Evolutionary conservation across 2,329 filamentous ascomycete species (phyloP), one percentile per base, ranked within the genome.

Genomic region (Thielaviopsis ethacetica): DNA sequence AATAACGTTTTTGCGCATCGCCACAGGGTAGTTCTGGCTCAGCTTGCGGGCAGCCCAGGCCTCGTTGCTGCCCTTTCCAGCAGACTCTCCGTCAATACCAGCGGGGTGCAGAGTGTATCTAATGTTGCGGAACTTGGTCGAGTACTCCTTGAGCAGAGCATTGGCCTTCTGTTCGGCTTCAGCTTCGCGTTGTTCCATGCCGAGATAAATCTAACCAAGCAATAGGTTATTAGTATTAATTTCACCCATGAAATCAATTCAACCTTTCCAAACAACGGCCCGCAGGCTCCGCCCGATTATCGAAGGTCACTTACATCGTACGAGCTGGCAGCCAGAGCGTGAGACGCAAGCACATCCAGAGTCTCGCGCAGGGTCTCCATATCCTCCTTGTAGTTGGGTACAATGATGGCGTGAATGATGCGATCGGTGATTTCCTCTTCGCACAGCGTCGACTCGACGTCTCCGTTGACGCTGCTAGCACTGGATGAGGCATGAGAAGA

Each of bases 321-420:
- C 55, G 76, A 80, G 64, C 72, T 73, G 58, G 75, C 73, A 26
- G 85, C 84, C 63, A 80, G 77, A 0, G 80, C 76, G 65, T 88
- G 85, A 30, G 78, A 83, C 5, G 83, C 83, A 61, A 88, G 70
- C 22, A 88, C 84, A 49, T 83, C 79, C 21, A 88, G 70, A 0
- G 85, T 88, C 66, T 86, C 83, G 62, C 79, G 76, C 53, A 88
- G 72, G 0, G 81, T 85, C 60, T 85, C 81, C 59, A 82, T 71
- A 59, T 87, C 83, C 68, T 88, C 85, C 68, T 85, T 85, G 71
- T 88, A 88, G 66, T 86, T 86, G 19, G 85, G 85, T 51, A 88
- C 75, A 63, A 88, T 74, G 62, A 88, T 85, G 15, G 80, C 82
- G 66, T 86, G 82, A 30, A 85, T 71, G n/a, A 70, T 66, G 0